These are phyloP conservation scores for Wallacemonas sp. DNA, from an alignment of 208 protist genomes.

Conservation along the genomic window DNA sequence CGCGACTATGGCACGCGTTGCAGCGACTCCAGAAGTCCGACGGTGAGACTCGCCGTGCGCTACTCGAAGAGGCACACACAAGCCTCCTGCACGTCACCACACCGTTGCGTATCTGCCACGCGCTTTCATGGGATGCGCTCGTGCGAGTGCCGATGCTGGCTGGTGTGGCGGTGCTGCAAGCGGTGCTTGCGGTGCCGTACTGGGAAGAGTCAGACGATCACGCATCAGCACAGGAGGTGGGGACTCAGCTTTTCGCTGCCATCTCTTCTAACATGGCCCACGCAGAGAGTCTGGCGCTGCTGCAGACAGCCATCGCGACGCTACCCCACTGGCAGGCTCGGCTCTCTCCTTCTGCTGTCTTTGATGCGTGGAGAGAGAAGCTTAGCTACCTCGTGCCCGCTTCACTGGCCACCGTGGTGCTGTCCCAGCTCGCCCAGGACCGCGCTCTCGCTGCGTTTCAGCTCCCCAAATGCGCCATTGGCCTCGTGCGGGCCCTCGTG, in stretches of 20 bases:
- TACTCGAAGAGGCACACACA: background rate
- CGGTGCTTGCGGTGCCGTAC: background rate
- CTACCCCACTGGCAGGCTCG: slow-evolving; percentile 6
- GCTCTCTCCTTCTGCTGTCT: too few species aligned
- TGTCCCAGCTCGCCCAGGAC: background rate
- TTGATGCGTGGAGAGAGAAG: background rate
- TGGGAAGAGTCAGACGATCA: background rate
- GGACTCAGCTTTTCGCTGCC: background rate
- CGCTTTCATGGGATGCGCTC: background rate
- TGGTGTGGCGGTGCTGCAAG: background rate
- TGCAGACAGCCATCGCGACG: slow-evolving; percentile 13
- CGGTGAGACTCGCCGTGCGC: background rate
- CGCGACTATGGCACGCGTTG: background rate
- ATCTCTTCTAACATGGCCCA: background rate
- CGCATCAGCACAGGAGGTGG: background rate
- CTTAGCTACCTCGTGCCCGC: background rate
- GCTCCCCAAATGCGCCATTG: background rate
- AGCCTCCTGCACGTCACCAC: background rate
- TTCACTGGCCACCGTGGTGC: slow-evolving; percentile 18
- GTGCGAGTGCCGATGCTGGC: background rate
- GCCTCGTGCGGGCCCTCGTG: background rate
- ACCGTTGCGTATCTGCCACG: background rate
- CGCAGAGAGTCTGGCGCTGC: background rate
- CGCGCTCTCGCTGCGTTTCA: background rate
- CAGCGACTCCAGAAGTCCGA: background rate